Conservation (phyloP, 441 rosid genomes). For the Eruca vesicaria region DNA sequence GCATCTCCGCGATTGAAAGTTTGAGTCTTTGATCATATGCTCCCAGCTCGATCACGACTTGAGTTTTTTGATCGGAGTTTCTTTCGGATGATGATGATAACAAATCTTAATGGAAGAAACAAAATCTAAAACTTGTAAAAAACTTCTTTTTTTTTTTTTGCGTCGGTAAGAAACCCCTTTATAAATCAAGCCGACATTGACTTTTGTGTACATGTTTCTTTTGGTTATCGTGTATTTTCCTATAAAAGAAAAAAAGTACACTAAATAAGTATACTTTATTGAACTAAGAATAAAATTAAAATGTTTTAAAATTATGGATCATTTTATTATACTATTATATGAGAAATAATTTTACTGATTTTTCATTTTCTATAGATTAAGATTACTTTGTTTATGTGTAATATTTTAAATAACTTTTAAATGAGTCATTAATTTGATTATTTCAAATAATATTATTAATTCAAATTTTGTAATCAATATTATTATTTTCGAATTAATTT, state of each 20-base stretch:
- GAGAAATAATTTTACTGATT: no score
- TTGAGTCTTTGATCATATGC: conserved; percentile 5
- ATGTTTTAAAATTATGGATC: no score
- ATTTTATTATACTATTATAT: no score
- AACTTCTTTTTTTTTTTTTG: neutral
- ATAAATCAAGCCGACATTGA: neutral
- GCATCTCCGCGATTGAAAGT: conserved; percentile 52
- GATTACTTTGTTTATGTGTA: no score
- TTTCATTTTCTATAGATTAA: no score
- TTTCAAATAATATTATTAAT: no score
- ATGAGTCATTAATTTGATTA: no score
- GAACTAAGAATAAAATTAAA: no score
- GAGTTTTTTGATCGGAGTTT: neutral
- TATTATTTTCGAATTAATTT: no score
- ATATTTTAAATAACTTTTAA: no score
- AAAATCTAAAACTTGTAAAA: neutral
- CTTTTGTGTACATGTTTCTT: neutral
- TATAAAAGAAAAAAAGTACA: neutral
- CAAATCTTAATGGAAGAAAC: neutral
- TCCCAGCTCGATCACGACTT: neutral
- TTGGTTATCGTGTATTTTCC: neutral
- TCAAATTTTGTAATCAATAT: no score
- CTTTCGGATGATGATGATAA: neutral
- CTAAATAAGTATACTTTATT: no score
- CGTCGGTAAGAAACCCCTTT: neutral